Percentiles rank a stretch among this genome's conserved stretches.
Conservation (phyloP, 768 basidiomycete genomes). For the Serpula lacrymans region DNA sequence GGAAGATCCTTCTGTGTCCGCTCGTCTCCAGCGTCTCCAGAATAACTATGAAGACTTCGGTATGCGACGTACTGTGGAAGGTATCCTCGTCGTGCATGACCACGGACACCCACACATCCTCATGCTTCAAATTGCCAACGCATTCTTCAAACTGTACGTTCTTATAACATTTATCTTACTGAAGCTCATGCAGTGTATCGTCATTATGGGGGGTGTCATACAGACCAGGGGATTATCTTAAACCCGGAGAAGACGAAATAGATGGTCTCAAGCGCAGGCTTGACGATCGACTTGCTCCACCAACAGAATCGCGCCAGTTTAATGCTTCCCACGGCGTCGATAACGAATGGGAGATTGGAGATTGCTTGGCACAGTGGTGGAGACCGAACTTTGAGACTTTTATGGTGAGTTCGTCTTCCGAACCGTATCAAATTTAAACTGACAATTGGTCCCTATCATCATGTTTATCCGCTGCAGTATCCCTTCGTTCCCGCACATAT, state of each 20-base stretch:
- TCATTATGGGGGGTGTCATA: background rate
- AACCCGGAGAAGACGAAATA: conserved; percentile 91
- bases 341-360: conserved; percentile 95
- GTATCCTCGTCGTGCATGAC: conserved; percentile 76
- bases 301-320: conserved; percentile 68
- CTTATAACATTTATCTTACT: background rate
- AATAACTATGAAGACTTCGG: conserved; percentile 97
- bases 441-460: background rate
- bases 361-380: conserved; percentile 99
- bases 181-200: conserved; percentile 1
- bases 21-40: conserved; percentile 89
- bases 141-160: conserved; percentile 97
- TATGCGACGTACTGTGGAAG: conserved; percentile 94
- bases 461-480: conserved; percentile 49
- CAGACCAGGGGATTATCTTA: conserved; percentile 98
- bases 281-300: conserved; percentile 85
- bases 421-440: background rate
- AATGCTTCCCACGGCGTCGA: conserved; percentile 73
- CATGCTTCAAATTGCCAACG: conserved; percentile 97
- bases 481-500: conserved; percentile 95
- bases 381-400: conserved; percentile 98
- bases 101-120: conserved; percentile 97
- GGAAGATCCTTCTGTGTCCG: conserved; percentile 94
- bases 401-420: conserved; percentile 61
- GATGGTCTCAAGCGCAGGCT: conserved; percentile 87